Conservation (phyloP, 2,329 filamentous ascomycete genomes). For the Diaporthe sp. region DNA sequence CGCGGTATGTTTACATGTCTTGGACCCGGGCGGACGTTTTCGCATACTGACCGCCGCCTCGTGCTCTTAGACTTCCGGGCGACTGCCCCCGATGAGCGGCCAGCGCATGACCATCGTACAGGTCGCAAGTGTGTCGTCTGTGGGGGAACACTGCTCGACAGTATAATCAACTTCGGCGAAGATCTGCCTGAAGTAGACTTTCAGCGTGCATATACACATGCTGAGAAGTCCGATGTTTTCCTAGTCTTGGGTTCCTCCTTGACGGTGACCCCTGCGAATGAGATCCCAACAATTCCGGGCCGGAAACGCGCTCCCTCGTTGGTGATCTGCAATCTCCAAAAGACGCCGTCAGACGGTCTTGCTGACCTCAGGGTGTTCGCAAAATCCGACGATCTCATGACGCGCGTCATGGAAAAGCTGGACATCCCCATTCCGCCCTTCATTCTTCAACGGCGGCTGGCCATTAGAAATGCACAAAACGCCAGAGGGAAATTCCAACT, state of each 20-base stretch:
- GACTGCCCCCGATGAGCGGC: conserved; percentile 56
- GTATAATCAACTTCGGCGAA: conserved; percentile 61
- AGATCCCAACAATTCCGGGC: conserved; percentile 54
- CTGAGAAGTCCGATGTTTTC: conserved; percentile 57
- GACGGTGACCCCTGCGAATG: conserved; percentile 56
- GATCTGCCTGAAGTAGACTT: conserved; percentile 49
- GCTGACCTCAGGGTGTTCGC: conserved; percentile 51
- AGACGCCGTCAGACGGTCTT: conserved; percentile 54
- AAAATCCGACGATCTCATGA: conserved; percentile 55
- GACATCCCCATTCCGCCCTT: conserved; percentile 52
- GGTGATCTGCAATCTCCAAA: conserved; percentile 61
- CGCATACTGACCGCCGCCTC: neutral
- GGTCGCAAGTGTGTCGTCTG: conserved; percentile 58
- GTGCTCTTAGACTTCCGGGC: conserved; percentile 56
- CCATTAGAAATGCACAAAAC: conserved; percentile 44
- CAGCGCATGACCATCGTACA: conserved; percentile 59
- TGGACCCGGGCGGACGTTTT: neutral
- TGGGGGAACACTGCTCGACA: conserved; percentile 54
- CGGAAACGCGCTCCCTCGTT: conserved; percentile 48
- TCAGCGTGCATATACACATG: conserved; percentile 50
- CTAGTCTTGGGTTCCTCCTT: conserved; percentile 60
- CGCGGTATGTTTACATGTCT: conserved; percentile 48
- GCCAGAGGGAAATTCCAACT: conserved; percentile 46
- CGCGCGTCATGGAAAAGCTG: conserved; percentile 54
- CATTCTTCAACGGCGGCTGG: conserved; percentile 51